Evolutionary conservation across 148 eudicot genomes (phyloP).

Genomic region (Chenopodium formosanum): DNA sequence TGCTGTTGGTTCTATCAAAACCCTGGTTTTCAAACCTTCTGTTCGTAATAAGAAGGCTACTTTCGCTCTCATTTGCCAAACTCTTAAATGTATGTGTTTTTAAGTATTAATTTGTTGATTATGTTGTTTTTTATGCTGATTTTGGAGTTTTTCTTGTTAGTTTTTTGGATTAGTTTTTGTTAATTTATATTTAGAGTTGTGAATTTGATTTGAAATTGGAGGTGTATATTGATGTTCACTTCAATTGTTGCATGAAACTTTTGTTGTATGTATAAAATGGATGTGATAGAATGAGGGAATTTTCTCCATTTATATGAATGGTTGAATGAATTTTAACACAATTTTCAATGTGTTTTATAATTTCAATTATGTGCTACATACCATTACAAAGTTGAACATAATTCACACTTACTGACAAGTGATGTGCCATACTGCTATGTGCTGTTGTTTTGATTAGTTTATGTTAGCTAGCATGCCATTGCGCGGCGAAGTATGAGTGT

Average conservation of each 20-base stretch:
- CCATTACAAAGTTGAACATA: too few relatives aligned
- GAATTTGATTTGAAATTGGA: too few relatives aligned
- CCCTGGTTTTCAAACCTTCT: constrained; percentile 68
- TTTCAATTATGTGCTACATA: too few relatives aligned
- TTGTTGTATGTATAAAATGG: too few relatives aligned
- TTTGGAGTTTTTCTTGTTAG: background rate
- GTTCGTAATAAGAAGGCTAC: constrained; percentile 80
- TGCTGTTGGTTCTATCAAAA: constrained; percentile 71
- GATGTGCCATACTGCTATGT: background rate
- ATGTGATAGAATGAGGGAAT: background rate
- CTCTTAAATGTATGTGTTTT: constrained; percentile 55
- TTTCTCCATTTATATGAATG: background rate
- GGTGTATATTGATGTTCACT: background rate
- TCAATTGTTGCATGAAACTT: background rate
- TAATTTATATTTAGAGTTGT: background rate
- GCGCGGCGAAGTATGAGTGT: background rate
- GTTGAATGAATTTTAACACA: too few relatives aligned
- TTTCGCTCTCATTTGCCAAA: constrained; percentile 82
- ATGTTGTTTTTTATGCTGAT: background rate
- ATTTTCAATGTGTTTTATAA: too few relatives aligned
- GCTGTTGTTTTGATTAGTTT: background rate
- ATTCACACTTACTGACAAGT: too few relatives aligned
- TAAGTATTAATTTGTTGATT: background rate
- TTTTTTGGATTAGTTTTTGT: background rate
- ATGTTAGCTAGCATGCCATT: background rate